Evolutionary conservation across 2,329 filamentous ascomycete genomes (phyloP).

Genomic region (Cordyceps farinosa): DNA sequence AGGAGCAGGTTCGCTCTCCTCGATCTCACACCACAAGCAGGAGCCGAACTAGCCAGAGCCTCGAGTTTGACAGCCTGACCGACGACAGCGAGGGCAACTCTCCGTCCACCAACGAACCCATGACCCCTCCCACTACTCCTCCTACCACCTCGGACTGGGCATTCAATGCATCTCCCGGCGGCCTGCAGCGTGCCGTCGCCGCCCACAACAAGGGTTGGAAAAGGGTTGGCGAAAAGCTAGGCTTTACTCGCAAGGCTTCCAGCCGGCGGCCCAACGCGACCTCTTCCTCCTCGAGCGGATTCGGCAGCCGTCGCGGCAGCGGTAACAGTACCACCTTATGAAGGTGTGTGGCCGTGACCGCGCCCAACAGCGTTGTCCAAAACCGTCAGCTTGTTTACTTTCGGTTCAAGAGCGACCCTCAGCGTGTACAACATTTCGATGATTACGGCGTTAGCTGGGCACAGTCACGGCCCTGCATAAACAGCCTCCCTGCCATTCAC

Average conservation of each 20-base stretch:
- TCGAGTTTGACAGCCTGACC: slow-evolving; percentile 50
- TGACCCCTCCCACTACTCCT: slow-evolving; percentile 73
- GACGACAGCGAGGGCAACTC: slow-evolving; percentile 65
- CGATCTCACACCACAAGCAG: slow-evolving; percentile 42
- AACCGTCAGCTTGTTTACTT: slow-evolving; percentile 22
- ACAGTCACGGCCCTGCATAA: slow-evolving; percentile 22
- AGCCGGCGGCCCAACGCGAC: slow-evolving; percentile 42
- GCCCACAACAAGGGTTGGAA: slow-evolving; percentile 60
- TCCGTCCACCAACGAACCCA: slow-evolving; percentile 54
- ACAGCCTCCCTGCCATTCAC: slow-evolving; percentile 35
- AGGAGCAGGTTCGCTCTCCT: slow-evolving; percentile 42
- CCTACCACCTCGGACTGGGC: slow-evolving; percentile 56
- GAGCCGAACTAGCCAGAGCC: slow-evolving; percentile 43
- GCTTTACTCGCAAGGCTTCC: slow-evolving; percentile 51
- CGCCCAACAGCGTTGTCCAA: slow-evolving; percentile 35
- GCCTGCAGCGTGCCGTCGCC: slow-evolving; percentile 51
- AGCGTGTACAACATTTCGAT: slow-evolving; percentile 9
- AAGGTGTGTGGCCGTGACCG: slow-evolving; percentile 56
- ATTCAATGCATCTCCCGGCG: slow-evolving; percentile 50
- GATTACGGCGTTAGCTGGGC: slow-evolving; percentile 4
- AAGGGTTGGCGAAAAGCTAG: slow-evolving; percentile 59
- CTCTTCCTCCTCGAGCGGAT: slow-evolving; percentile 32
- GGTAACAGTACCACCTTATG: slow-evolving; percentile 46
- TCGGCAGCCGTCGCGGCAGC: slow-evolving; percentile 34
- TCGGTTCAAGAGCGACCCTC: neutral